phyloP scores from a whole-genome alignment of 305 asterid genomes.

The Rubia peregrina region DNA sequence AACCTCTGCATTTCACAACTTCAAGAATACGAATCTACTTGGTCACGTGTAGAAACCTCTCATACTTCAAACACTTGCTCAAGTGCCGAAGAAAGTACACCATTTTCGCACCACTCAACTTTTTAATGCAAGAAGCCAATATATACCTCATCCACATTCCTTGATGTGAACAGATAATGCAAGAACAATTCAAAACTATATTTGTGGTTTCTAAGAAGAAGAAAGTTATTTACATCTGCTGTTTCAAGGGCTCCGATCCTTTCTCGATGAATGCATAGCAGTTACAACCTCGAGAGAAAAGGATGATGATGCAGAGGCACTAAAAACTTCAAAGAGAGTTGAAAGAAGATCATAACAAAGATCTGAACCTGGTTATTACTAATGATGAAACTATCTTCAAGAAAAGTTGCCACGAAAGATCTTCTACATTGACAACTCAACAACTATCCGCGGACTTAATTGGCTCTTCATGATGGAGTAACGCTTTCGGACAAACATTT shows the following conservation, averaged over 20 bases:
- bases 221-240: too few relatives aligned
- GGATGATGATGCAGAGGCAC: not conserved
- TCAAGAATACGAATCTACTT: slow-evolving; percentile 65
- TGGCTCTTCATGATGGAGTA: slow-evolving; percentile 36
- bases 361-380: not conserved
- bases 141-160: slow-evolving; percentile 65
- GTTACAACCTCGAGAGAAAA: not conserved
- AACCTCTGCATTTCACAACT: too few relatives aligned
- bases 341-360: not conserved
- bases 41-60: slow-evolving; percentile 68
- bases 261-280: not conserved
- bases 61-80: slow-evolving; percentile 81
- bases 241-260: not conserved
- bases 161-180: slow-evolving; percentile 57
- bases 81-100: slow-evolving; percentile 52
- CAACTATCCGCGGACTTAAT: slow-evolving; percentile 30
- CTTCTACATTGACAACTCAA: not conserved
- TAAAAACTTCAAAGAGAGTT: not conserved
- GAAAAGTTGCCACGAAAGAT: not conserved
- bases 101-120: slow-evolving; percentile 59
- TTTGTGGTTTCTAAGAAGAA: too few relatives aligned
- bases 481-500: slow-evolving; percentile 23
- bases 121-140: slow-evolving; percentile 66
- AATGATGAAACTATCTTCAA: not conserved
- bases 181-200: slow-evolving; percentile 73